These are phyloP conservation scores for Cardamine chenopodiifolia DNA, from an alignment of 345 rosid genomes.

Conservation along the genomic window DNA sequence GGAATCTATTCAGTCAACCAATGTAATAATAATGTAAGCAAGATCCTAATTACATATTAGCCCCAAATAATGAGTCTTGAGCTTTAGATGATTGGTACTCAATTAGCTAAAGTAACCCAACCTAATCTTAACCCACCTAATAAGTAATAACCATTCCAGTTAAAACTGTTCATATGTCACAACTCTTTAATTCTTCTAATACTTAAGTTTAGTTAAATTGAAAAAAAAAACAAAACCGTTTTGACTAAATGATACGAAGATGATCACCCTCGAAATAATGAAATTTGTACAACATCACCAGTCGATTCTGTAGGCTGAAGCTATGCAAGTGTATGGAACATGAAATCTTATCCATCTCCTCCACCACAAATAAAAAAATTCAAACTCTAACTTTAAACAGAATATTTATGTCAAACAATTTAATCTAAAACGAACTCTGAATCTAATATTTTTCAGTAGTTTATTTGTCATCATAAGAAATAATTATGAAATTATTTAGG, in stretches of 20 bases:
- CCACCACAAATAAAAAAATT: background rate
- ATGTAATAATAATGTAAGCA: conserved; percentile 18
- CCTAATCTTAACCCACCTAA: conserved; percentile 14
- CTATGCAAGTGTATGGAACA: background rate
- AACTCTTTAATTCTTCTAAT: background rate
- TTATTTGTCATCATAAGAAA: background rate
- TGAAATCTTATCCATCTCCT: conserved; percentile 18
- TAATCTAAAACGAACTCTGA: conserved; percentile 1
- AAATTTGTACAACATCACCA: background rate
- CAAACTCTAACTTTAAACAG: background rate
- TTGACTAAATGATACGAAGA: background rate
- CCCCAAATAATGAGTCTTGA: conserved; percentile 36
- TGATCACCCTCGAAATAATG: background rate
- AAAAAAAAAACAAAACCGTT: background rate
- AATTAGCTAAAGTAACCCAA: conserved; percentile 26
- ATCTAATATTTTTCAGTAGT: background rate
- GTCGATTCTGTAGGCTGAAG: background rate
- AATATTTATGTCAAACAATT: background rate
- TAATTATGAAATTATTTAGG: background rate
- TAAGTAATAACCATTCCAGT: conserved; percentile 1
- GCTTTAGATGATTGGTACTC: conserved; percentile 32
- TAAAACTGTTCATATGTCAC: background rate
- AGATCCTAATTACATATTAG: conserved; percentile 26
- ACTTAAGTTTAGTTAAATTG: background rate
- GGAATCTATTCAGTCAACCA: conserved; percentile 44